Conservation (phyloP, 176 grass and related monocot species). For the Eremochloa ophiuroides region DNA sequence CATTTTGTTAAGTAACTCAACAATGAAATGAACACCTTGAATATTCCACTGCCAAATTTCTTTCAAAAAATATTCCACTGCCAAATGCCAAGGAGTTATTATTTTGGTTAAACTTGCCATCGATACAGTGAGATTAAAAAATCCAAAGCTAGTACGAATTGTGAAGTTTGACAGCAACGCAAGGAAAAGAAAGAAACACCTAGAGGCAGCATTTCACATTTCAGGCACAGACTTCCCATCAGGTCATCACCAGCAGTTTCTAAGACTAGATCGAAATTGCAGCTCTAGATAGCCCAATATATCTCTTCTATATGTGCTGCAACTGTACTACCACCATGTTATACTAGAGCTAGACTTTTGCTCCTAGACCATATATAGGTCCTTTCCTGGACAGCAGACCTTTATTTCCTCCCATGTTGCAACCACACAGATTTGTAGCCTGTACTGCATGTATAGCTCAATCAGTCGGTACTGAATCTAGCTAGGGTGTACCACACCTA, state of each 20-base stretch:
- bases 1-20: neutral
- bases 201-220: slow-evolving; percentile 27
- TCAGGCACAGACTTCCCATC: slow-evolving; percentile 13
- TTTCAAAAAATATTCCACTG: neutral
- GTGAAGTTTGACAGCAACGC: neutral
- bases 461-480: slow-evolving; percentile 23
- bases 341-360: slow-evolving; percentile 37
- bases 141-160: slow-evolving; percentile 8
- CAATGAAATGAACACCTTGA: slow-evolving; percentile 2
- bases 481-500: slow-evolving; percentile 12
- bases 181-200: slow-evolving; percentile 17
- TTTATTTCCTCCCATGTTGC: slow-evolving; percentile 29
- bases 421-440: slow-evolving; percentile 20
- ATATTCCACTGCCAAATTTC: slow-evolving; percentile 16
- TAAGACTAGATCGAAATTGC: slow-evolving; percentile 26
- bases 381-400: slow-evolving; percentile 4
- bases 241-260: slow-evolving; percentile 19
- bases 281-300: slow-evolving; percentile 20
- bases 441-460: slow-evolving; percentile 33
- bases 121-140: slow-evolving; percentile 13
- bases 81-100: neutral
- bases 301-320: slow-evolving; percentile 14
- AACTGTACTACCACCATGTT: slow-evolving; percentile 17
- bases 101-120: slow-evolving; percentile 1
- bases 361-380: slow-evolving; percentile 10